Evolutionary conservation across 495 filamentous ascomycete genomes (phyloP), one percentile per base, ranked within the genome.

Genomic region (Tirmania nivea): DNA sequence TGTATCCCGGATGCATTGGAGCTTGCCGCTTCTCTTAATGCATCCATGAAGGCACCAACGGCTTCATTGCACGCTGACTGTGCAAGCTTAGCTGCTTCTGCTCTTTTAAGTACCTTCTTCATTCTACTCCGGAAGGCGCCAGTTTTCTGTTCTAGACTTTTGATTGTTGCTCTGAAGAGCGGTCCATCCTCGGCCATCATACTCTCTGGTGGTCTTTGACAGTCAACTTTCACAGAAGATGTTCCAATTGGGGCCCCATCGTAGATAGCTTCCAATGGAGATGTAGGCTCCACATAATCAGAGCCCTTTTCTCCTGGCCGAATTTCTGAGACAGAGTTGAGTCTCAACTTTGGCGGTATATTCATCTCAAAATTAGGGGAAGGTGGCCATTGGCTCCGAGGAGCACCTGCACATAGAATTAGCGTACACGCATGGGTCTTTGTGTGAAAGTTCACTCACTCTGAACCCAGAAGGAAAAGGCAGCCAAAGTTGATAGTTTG

Each of bases 1-100:
- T 90, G 84, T 19, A 99, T 89, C 1, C 90, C 90, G 61, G 94
- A 89, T 39, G 84, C 84, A 67, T 95, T 96, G 14, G 87, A 88
- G 1, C 78, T 78, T 6, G 89, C 87, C 3, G 86, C 84, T 58
- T 96, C 90, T 51, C 78, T 76, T 47, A 99, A 71, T 14, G 86
- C 80, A n/a, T 86, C 81, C 67, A 92, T 80, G 66, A 99, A 92
- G 1, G 72, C 78, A 17, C 73, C 66, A 56, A 92, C 77, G 14
- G 88, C 83, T 16, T 87, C 81, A 63, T 96, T 96, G 66, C 84
- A 90, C 49, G 78, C 73, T 1, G 69, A 67, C 66, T 95, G 92
- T 1, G 89, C 80, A 56, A 76, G 69, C 55, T 88, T 76, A 3
- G 85, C 86, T 11, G 84, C 78, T 60, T 96, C 90, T 34, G 89